These are phyloP conservation scores for Boeremia lycopersici DNA, from an alignment of 2,329 filamentous ascomycete species.

Conservation along the genomic window DNA sequence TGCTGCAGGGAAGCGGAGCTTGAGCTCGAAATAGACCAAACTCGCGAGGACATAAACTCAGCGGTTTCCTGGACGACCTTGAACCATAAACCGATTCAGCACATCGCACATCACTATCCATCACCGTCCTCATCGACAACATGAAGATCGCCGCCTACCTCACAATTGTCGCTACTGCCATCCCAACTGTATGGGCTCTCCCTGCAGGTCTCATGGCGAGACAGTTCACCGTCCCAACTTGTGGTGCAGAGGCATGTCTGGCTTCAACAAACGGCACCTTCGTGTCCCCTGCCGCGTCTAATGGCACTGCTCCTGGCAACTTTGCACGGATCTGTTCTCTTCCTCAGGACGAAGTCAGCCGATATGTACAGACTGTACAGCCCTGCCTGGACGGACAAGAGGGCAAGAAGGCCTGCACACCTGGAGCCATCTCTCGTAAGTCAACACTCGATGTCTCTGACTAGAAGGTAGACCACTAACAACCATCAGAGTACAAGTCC, in stretches of 20 bases:
- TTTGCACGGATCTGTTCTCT: conserved; percentile 23
- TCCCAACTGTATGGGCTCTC: conserved; percentile 16
- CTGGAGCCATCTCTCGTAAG: conserved; percentile 25
- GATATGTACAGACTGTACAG: conserved; percentile 24
- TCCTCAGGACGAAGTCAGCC: conserved; percentile 20
- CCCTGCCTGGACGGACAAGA: conserved; percentile 24
- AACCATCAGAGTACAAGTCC: conserved; percentile 23
- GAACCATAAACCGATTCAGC: conserved; percentile 1
- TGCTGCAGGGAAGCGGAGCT: conserved; percentile 18
- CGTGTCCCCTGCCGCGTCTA: conserved; percentile 5
- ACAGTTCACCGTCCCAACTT: conserved; percentile 19
- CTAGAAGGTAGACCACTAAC: conserved; percentile 8
- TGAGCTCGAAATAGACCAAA: conserved; percentile 14
- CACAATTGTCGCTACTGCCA: conserved; percentile 11
- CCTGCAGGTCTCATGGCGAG: conserved; percentile 8
- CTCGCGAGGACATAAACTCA: conserved; percentile 5
- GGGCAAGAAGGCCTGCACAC: conserved; percentile 21
- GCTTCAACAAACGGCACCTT: conserved; percentile 17
- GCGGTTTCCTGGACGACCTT: conserved; percentile 10
- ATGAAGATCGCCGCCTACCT: conserved; percentile 19
- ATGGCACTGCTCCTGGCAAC: conserved; percentile 13
- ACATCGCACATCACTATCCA: background rate
- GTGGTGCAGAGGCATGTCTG: conserved; percentile 23
- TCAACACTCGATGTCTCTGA: background rate
- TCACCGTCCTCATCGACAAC: conserved; percentile 1